A percentile compares a stretch with the other conserved stretches of the same genome.
Conservation (phyloP, 495 filamentous ascomycete species). For the Talaromyces nanjingensis region DNA sequence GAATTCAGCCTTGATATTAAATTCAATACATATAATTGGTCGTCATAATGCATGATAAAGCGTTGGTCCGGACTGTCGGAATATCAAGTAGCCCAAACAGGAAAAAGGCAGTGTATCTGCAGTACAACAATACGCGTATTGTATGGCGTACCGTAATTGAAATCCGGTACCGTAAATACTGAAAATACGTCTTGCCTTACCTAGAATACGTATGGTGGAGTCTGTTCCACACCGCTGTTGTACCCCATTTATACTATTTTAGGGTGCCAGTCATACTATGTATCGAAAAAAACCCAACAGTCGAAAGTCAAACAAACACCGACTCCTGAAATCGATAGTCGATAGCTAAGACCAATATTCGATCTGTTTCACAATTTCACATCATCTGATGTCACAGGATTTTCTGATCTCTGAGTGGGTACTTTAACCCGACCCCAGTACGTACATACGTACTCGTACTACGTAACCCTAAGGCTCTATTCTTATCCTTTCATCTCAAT, state of each 20-base stretch:
- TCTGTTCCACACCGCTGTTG: background rate
- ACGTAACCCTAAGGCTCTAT: background rate
- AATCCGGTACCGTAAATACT: background rate
- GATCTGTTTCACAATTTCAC: background rate
- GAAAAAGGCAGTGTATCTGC: background rate
- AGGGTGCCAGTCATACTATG: background rate
- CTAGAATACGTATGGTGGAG: background rate
- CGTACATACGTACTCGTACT: background rate
- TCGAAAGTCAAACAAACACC: background rate
- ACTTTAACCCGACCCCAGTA: background rate
- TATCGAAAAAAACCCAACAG: background rate
- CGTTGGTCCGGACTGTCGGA: slow-evolving; percentile 6
- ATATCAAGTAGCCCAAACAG: background rate
- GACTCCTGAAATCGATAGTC: background rate
- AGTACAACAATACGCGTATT: background rate
- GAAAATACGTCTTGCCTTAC: background rate
- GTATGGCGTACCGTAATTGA: background rate
- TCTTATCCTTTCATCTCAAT: background rate
- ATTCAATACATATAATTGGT: background rate
- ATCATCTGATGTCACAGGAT: background rate
- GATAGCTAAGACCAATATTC: background rate
- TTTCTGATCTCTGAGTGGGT: background rate
- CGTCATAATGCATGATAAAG: background rate
- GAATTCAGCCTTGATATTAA: background rate
- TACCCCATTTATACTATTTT: background rate